Percentiles rank a stretch among this genome's conserved stretches.
Conservation (phyloP, 768 basidiomycete genomes). For the Lactarius pseudohatsudake region DNA sequence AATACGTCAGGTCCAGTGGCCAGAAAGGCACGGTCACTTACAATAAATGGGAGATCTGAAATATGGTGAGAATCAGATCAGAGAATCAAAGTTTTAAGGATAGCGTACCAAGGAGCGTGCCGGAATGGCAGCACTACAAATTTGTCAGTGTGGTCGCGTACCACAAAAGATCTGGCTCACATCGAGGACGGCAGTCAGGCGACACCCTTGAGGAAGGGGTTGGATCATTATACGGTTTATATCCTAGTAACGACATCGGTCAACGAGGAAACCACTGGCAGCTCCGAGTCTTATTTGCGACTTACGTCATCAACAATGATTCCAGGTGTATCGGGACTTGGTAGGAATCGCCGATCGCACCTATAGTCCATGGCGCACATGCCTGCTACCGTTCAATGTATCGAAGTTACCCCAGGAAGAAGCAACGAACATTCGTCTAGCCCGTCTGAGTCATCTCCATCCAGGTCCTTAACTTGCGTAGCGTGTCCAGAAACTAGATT, state of each 20-base stretch:
- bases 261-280: neutral
- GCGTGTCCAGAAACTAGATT: conserved; percentile 13
- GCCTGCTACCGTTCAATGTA: neutral
- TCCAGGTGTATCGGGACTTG: neutral
- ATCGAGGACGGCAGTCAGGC: conserved; percentile 17
- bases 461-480: neutral
- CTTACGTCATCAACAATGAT: conserved; percentile 12
- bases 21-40: neutral
- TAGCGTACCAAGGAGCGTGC: conserved; percentile 13
- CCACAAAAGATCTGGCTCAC: neutral
- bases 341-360: neutral
- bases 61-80: conserved; percentile 1
- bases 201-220: conserved; percentile 1
- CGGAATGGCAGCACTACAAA: conserved; percentile 10
- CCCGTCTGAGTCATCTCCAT: neutral
- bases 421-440: neutral
- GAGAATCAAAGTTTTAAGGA: neutral
- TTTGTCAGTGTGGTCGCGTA: neutral
- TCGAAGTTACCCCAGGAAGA: neutral
- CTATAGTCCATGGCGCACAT: conserved; percentile 5
- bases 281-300: too few species aligned
- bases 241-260: neutral
- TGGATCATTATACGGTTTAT: conserved; percentile 13
- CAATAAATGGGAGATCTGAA: conserved; percentile 11
- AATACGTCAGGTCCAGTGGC: neutral